Evolutionary conservation across 495 filamentous ascomycete species (phyloP), one percentile per base, ranked within the genome.

Genomic region (Penicillium ochrochloron): DNA sequence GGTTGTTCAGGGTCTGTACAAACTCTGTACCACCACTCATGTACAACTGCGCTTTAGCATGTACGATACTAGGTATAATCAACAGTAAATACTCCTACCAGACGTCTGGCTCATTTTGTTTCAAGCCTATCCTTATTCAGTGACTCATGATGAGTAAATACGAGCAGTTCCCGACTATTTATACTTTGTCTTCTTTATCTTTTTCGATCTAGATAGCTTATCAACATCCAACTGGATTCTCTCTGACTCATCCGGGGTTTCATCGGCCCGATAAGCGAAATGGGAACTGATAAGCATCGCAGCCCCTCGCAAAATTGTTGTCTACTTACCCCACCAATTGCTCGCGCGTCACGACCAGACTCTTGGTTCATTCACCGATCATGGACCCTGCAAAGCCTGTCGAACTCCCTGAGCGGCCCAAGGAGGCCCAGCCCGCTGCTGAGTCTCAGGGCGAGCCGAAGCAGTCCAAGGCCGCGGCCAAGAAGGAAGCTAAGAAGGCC

Each of bases 401-500:
- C 17, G 71, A 73, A 35, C 54, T 73, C 57, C 71, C 71, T 23
- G 71, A 73, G 66, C 67, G 71, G 69, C 71, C 69, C 46, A 73
- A 73, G 65, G 71, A 67, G 64, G 65, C 66, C 46, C 37, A 44
- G 12, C 19, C 59, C 9, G 6, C 14, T 5, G 59, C 50, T n/a
- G 68, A 63, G 14, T 37, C 64, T 21, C 21, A 62, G 23, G 60
- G 63, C 46, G 68, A 63, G 10, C 48, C 64, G 25, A 67, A 69
- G 54, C 53, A 63, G 54, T 61, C 68, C 46, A 65, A 70, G 50
- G 50, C 50, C 23, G 60, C 60, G 78, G 78, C 85, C 33, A 85
- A 88, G 80, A 89, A 88, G 76, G 76, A 85, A 41, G 41, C 80
- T 60, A 80, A 85, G 70, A 80, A 85, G 70, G 82, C 85, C 57